Conservation (phyloP, 2,329 filamentous ascomycete species). For the Hymenoscyphus albidus region DNA sequence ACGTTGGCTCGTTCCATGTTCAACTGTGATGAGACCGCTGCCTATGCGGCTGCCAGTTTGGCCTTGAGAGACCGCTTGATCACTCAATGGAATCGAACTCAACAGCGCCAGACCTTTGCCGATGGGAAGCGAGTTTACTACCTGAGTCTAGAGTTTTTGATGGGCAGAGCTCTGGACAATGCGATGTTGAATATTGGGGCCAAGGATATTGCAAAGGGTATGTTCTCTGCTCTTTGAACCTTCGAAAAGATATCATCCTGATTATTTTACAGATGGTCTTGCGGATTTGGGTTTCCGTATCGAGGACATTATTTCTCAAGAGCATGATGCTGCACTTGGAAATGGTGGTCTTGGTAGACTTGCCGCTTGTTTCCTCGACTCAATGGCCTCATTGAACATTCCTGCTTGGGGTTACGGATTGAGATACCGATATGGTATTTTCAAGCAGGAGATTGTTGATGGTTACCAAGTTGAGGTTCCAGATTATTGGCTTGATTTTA, state of each 20-base stretch:
- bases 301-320: slow-evolving; percentile 90
- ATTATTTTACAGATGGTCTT: slow-evolving; percentile 64
- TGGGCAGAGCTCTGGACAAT: slow-evolving; percentile 96
- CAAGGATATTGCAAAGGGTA: slow-evolving; percentile 80
- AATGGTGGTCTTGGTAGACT: slow-evolving; percentile 94
- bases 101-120: slow-evolving; percentile 87
- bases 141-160: slow-evolving; percentile 93
- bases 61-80: slow-evolving; percentile 91
- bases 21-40: slow-evolving; percentile 94
- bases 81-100: slow-evolving; percentile 96
- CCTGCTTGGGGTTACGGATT: slow-evolving; percentile 97
- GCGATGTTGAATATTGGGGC: slow-evolving; percentile 94
- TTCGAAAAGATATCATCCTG: neutral
- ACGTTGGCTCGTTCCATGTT: slow-evolving; percentile 93
- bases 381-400: slow-evolving; percentile 88
- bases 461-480: slow-evolving; percentile 98
- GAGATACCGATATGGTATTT: slow-evolving; percentile 94
- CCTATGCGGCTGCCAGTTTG: slow-evolving; percentile 85
- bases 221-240: slow-evolving; percentile 26
- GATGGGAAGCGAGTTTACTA: slow-evolving; percentile 97
- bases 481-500: slow-evolving; percentile 99
- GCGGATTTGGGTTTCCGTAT: slow-evolving; percentile 90
- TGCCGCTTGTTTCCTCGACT: slow-evolving; percentile 95
- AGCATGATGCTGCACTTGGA: slow-evolving; percentile 92
- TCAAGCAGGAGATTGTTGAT: slow-evolving; percentile 98